These are phyloP conservation scores for Ogataea hybrid DNA, from an alignment of 1,139 yeast species.

Conservation along the genomic window DNA sequence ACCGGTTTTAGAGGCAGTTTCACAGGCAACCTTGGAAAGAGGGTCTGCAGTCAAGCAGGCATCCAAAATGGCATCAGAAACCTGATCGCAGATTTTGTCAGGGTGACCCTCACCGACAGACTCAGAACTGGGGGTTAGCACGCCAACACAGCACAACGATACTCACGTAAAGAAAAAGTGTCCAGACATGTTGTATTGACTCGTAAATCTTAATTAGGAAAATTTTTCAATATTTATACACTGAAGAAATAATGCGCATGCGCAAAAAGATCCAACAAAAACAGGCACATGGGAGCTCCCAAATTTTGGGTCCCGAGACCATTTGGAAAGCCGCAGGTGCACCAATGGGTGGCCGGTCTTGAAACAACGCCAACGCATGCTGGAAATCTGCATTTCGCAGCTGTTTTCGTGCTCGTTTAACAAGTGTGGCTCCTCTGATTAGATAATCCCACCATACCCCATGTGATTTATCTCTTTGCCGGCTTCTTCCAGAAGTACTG, in stretches of 20 bases:
- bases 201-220: constrained; percentile 7
- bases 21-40: constrained; percentile 98
- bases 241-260: constrained; percentile 8
- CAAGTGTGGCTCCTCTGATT: constrained; percentile 6
- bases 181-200: constrained; percentile 26
- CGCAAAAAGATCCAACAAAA: constrained; percentile 13
- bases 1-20: constrained; percentile 98
- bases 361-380: neutral
- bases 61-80: constrained; percentile 95
- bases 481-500: constrained; percentile 89
- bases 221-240: constrained; percentile 19
- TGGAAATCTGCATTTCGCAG: neutral
- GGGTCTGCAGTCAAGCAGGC: constrained; percentile 97
- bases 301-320: neutral
- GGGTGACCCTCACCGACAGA: constrained; percentile 99
- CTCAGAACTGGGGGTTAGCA: constrained; percentile 66
- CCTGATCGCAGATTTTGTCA: constrained; percentile 99
- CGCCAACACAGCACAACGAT: neutral
- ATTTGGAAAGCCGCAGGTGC: neutral
- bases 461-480: constrained; percentile 21
- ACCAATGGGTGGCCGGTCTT: neutral
- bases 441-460: constrained; percentile 4
- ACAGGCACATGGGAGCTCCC: constrained; percentile 8
- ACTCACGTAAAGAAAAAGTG: constrained; percentile 33
- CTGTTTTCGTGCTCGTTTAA: neutral